Percentiles rank a stretch among this genome's conserved stretches.
phyloP scores from a whole-genome alignment of 83 land plant species.

The Picea mariana region DNA sequence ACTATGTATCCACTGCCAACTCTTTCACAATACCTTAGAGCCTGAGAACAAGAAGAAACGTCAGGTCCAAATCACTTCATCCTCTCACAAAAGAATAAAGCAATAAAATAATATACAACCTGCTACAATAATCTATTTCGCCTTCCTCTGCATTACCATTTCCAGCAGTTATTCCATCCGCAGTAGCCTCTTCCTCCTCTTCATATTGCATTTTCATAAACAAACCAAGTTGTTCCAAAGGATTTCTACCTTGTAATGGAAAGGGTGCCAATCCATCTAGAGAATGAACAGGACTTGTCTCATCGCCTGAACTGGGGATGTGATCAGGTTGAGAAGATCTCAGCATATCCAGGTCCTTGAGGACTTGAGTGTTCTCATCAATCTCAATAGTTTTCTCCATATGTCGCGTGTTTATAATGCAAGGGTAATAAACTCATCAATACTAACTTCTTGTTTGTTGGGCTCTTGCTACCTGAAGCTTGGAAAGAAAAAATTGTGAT shows the following conservation, averaged over 20 bases:
- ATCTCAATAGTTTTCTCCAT: conserved; percentile 97
- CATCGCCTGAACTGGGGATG: conserved; percentile 53
- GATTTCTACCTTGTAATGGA: conserved; percentile 66
- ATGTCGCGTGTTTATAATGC: conserved; percentile 25
- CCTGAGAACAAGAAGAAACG: neutral
- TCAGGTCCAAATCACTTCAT: neutral
- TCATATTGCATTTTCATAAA: conserved; percentile 83
- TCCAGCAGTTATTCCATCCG: conserved; percentile 20
- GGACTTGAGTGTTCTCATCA: conserved; percentile 61
- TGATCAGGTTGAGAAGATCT: conserved; percentile 47
- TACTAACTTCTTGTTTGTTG: neutral
- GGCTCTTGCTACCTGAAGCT: neutral
- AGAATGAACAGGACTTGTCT: conserved; percentile 42
- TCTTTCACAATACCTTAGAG: neutral
- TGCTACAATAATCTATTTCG: conserved; percentile 7
- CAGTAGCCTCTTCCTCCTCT: conserved; percentile 30
- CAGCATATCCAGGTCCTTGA: conserved; percentile 77
- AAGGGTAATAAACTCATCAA: neutral
- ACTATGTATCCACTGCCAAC: too few species aligned
- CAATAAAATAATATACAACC: conserved; percentile 14
- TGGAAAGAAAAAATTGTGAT: neutral
- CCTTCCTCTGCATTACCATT: conserved; percentile 48
- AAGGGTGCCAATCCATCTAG: conserved; percentile 53
- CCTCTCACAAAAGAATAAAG: conserved; percentile 18
- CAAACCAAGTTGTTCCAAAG: conserved; percentile 82